These are phyloP conservation scores for Vinca minor DNA, from an alignment of 257 asterid species.

Conservation along the genomic window DNA sequence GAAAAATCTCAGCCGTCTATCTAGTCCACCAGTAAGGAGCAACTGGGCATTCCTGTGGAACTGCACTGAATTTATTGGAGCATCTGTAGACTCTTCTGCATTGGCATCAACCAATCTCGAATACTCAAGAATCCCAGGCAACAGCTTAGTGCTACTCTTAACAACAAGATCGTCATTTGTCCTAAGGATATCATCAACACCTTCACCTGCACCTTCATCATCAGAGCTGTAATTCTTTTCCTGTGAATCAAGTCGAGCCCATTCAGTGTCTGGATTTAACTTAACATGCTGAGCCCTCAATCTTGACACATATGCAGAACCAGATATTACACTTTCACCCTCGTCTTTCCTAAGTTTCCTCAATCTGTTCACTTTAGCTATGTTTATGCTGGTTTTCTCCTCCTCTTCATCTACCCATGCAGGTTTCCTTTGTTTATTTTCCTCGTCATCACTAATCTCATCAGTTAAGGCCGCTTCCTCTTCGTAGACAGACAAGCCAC, in stretches of 20 bases:
- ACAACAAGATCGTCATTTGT: conserved; percentile 60
- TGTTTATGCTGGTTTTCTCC: conserved; percentile 48
- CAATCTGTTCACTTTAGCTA: conserved; percentile 67
- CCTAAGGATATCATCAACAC: conserved; percentile 45
- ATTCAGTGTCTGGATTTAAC: conserved; percentile 80
- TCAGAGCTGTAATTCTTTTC: conserved; percentile 38
- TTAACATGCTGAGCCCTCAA: conserved; percentile 84
- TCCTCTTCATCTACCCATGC: conserved; percentile 90
- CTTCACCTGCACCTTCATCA: conserved; percentile 50
- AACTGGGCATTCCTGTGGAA: conserved; percentile 82
- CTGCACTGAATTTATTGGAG: conserved; percentile 67
- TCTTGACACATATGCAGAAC: conserved; percentile 56
- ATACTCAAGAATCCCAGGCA: conserved; percentile 69
- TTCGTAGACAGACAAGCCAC: conserved; percentile 48
- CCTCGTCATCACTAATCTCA: conserved; percentile 22
- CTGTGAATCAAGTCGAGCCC: conserved; percentile 55
- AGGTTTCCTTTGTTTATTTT: conserved; percentile 37
- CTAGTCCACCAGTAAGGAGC: conserved; percentile 85
- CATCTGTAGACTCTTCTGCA: conserved; percentile 50
- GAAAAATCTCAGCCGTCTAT: conserved; percentile 60
- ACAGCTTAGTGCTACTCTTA: conserved; percentile 42
- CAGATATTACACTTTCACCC: conserved; percentile 60
- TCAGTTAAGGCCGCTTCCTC: conserved; percentile 33
- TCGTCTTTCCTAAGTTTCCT: conserved; percentile 75
- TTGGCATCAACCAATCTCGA: conserved; percentile 77